Conservation (phyloP, 1,284 basidiomycete genomes). For the Termitomyces sp. region DNA sequence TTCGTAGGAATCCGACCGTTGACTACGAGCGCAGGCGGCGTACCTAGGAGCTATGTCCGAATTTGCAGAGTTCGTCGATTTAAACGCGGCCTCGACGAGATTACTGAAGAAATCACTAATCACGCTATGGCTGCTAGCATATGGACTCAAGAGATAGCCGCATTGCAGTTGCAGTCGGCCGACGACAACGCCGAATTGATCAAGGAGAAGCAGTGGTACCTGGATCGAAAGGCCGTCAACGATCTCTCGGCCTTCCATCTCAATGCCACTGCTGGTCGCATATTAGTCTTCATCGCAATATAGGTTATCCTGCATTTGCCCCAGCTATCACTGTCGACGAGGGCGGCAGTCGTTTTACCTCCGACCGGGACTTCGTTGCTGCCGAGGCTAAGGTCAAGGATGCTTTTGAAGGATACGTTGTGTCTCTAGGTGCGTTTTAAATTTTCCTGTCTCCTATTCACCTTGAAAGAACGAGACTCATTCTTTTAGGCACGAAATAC, state of each 20-base stretch:
- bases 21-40: constrained; percentile 29
- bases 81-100: constrained; percentile 28
- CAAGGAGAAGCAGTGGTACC: no score
- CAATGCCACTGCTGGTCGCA: constrained; percentile 19
- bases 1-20: constrained; percentile 27
- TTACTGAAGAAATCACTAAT: constrained; percentile 20
- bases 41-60: constrained; percentile 25
- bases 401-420: constrained; percentile 32
- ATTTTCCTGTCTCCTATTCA: constrained; percentile 23
- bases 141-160: no score
- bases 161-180: neutral
- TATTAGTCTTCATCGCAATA: constrained; percentile 20
- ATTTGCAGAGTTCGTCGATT: constrained; percentile 28
- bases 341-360: constrained; percentile 20
- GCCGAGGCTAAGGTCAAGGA: constrained; percentile 26
- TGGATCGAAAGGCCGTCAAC: no score
- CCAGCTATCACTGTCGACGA: constrained; percentile 23
- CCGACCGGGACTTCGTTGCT: constrained; percentile 27
- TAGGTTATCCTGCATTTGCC: constrained; percentile 27
- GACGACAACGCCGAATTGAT: no score
- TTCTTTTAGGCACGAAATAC: constrained; percentile 24
- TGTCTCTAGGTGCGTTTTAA: constrained; percentile 29
- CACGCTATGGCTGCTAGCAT: no score
- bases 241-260: no score
- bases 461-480: constrained; percentile 18